A percentile compares a stretch with the other conserved stretches of the same genome.
phyloP scores from a whole-genome alignment of 495 filamentous ascomycete genomes.

The Talaromyces ruber region DNA sequence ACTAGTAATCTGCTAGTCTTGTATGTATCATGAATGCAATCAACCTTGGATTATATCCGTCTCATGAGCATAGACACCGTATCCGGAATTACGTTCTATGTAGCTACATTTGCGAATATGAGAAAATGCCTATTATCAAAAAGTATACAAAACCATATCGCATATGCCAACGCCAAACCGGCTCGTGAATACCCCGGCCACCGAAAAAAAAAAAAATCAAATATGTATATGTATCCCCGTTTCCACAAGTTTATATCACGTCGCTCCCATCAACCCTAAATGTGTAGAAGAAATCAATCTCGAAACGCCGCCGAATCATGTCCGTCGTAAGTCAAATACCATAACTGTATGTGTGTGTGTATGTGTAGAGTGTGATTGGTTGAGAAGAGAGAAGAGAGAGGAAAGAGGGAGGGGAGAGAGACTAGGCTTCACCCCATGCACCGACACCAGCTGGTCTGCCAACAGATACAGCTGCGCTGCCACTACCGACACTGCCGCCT shows the following conservation, averaged over 20 bases:
- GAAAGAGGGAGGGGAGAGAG: background rate
- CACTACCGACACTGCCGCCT: constrained; percentile 67
- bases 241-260: background rate
- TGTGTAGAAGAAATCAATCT: background rate
- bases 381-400: background rate
- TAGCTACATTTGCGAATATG: background rate
- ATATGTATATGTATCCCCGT: background rate
- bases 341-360: background rate
- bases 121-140: background rate
- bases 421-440: constrained; percentile 63
- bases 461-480: constrained; percentile 53
- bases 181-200: background rate
- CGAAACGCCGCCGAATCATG: background rate
- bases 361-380: background rate
- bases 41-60: background rate
- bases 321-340: background rate
- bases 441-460: constrained; percentile 50
- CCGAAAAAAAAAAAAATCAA: too few species aligned
- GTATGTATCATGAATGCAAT: constrained; percentile 3
- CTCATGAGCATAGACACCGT: background rate
- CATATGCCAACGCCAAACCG: background rate
- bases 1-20: background rate
- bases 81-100: background rate
- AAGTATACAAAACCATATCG: background rate
- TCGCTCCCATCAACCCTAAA: background rate